Evolutionary conservation across 192 early-diverging fungal genomes (phyloP).

Genomic region (Gorgonomyces haynaldii): DNA sequence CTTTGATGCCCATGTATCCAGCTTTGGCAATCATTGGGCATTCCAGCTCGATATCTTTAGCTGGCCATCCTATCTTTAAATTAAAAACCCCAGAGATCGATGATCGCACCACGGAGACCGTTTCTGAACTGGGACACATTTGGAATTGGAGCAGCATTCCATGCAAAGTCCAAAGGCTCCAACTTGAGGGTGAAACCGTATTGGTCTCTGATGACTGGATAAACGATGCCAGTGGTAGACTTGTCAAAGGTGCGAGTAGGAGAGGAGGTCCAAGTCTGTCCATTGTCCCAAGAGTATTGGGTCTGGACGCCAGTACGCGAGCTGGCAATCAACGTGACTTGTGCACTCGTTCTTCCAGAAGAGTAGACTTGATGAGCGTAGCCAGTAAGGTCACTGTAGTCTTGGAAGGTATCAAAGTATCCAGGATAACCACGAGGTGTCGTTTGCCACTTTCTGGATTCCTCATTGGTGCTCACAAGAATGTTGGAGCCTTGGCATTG

Average conservation of each 20-base stretch:
- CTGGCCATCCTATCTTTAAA: slow-evolving; percentile 21
- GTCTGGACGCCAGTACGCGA: background rate
- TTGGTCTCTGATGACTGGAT: background rate
- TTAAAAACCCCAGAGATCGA: too few relatives aligned
- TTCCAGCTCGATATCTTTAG: slow-evolving; percentile 12
- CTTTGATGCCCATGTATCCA: slow-evolving; percentile 14
- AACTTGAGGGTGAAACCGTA: background rate
- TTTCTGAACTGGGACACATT: slow-evolving; percentile 10
- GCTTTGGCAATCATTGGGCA: slow-evolving; percentile 13
- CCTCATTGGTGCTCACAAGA: background rate
- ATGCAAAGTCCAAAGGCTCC: background rate
- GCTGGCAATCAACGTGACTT: background rate
- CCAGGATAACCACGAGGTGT: slow-evolving; percentile 3
- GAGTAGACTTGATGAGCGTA: slow-evolving; percentile 6
- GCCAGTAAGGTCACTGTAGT: slow-evolving; percentile 9
- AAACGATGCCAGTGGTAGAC: background rate
- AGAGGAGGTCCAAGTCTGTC: background rate
- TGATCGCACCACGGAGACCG: slow-evolving; percentile 16
- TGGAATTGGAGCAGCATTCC: background rate
- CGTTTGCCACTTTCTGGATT: slow-evolving; percentile 10
- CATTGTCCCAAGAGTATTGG: background rate
- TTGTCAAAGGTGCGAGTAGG: background rate
- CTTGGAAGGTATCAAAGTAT: slow-evolving; percentile 2
- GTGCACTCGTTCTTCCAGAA: slow-evolving; percentile 5
- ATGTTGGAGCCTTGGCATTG: background rate